These are phyloP conservation scores for Stropharia rugosoannulata DNA, from an alignment of 768 basidiomycete genomes.

Conservation along the genomic window DNA sequence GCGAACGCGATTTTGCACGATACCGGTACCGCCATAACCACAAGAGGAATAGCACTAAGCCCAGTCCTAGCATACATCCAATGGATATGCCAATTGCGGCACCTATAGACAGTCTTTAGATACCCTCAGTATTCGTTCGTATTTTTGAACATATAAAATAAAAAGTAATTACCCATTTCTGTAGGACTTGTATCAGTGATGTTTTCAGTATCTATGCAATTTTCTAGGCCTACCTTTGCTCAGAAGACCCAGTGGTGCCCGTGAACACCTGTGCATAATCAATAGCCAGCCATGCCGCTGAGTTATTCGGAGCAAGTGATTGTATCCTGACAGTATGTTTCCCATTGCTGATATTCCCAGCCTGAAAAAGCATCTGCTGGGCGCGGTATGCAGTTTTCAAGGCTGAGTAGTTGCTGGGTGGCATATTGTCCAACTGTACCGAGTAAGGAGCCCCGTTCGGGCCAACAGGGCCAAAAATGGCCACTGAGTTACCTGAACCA, in stretches of 20 bases:
- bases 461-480: slow-evolving; percentile 38
- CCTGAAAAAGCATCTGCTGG: slow-evolving; percentile 27
- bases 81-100: no score
- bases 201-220: not conserved
- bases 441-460: slow-evolving; percentile 26
- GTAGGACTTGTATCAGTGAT: not conserved
- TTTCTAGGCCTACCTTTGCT: not conserved
- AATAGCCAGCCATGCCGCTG: slow-evolving; percentile 20
- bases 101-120: no score
- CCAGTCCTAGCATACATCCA: no score
- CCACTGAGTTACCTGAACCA: slow-evolving; percentile 25
- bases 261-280: slow-evolving; percentile 31
- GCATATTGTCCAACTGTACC: slow-evolving; percentile 25
- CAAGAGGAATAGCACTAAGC: no score
- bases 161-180: no score
- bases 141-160: no score
- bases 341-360: slow-evolving; percentile 23
- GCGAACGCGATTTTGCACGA: not conserved
- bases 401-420: slow-evolving; percentile 19
- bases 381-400: slow-evolving; percentile 19
- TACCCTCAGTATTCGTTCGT: no score
- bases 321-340: slow-evolving; percentile 31
- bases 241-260: not conserved
- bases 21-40: no score
- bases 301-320: slow-evolving; percentile 11